Evolutionary conservation across 2,329 filamentous ascomycete species (phyloP).

Genomic region (Pestalotiopsis sp.): DNA sequence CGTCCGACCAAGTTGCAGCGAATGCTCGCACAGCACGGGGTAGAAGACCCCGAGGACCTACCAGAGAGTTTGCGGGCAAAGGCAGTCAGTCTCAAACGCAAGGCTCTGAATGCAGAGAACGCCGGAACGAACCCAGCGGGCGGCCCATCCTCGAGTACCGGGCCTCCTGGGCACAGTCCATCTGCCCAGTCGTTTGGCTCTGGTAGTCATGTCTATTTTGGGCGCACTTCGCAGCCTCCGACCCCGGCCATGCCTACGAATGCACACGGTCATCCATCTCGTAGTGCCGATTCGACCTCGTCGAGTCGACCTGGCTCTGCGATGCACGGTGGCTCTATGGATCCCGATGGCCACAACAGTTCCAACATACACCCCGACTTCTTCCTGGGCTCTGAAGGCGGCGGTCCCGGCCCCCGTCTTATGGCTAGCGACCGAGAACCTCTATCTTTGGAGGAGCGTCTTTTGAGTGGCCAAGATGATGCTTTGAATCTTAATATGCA

Average conservation of each 20-base stretch:
- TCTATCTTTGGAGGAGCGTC: conserved; percentile 50
- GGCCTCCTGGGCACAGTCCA: conserved; percentile 31
- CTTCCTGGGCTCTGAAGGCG: conserved; percentile 37
- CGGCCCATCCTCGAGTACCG: conserved; percentile 16
- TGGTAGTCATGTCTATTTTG: conserved; percentile 34
- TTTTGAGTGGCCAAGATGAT: conserved; percentile 50
- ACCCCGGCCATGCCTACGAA: conserved; percentile 36
- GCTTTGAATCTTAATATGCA: conserved; percentile 47
- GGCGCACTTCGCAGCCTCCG: conserved; percentile 36
- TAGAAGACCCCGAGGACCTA: conserved; percentile 87
- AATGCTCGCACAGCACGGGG: conserved; percentile 83
- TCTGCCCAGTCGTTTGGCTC: conserved; percentile 33
- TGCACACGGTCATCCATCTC: conserved; percentile 34
- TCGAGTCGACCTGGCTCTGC: conserved; percentile 33
- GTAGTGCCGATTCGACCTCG: conserved; percentile 34
- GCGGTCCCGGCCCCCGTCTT: conserved; percentile 42
- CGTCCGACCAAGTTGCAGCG: conserved; percentile 97
- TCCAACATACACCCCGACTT: conserved; percentile 43
- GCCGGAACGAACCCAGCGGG: conserved; percentile 40
- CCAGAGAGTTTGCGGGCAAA: conserved; percentile 83
- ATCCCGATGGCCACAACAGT: conserved; percentile 33
- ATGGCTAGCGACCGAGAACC: conserved; percentile 37
- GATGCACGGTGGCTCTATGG: conserved; percentile 38
- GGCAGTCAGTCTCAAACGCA: conserved; percentile 71
- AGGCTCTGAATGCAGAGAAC: conserved; percentile 62